Evolutionary conservation across 2,329 filamentous ascomycete genomes (phyloP).

Genomic region (Rhytidhysteron rufulum): DNA sequence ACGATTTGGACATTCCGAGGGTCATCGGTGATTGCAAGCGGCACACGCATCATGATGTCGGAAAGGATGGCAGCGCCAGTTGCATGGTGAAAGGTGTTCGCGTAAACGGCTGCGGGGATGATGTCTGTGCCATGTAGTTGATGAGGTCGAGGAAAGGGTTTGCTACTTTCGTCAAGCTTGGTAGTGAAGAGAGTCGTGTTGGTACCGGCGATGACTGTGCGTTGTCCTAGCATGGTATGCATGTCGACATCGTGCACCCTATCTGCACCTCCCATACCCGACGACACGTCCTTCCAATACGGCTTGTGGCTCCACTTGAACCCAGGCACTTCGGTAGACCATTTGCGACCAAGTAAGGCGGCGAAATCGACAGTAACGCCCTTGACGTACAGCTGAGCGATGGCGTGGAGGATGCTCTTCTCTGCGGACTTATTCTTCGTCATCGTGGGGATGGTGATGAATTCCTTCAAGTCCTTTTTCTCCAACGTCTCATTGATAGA

Average conservation of each 20-base stretch:
- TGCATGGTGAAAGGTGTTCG: conserved; percentile 40
- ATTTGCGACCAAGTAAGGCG: conserved; percentile 8
- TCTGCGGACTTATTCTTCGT: conserved; percentile 20
- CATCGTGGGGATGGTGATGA: conserved; percentile 29
- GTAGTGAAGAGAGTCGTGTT: conserved; percentile 15
- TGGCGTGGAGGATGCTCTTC: conserved; percentile 21
- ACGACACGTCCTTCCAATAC: conserved; percentile 13
- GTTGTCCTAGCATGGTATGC: conserved; percentile 34
- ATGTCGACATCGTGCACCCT: conserved; percentile 29
- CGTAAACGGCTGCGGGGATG: conserved; percentile 39
- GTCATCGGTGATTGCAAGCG: conserved; percentile 32
- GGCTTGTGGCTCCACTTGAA: conserved; percentile 21
- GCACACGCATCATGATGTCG: conserved; percentile 34
- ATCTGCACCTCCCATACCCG: background rate
- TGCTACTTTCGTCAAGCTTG: conserved; percentile 32
- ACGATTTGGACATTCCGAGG: conserved; percentile 37
- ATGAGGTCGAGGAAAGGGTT: conserved; percentile 41
- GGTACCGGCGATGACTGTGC: conserved; percentile 22
- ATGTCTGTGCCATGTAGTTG: conserved; percentile 42
- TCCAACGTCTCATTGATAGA: conserved; percentile 40
- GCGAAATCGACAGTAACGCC: conserved; percentile 27
- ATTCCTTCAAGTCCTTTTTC: conserved; percentile 27
- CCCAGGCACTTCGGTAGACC: conserved; percentile 12
- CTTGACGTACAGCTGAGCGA: conserved; percentile 26
- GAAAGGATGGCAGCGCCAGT: conserved; percentile 24